These are phyloP conservation scores for Aquilaria sinensis DNA, from an alignment of 345 rosid species.

Conservation along the genomic window DNA sequence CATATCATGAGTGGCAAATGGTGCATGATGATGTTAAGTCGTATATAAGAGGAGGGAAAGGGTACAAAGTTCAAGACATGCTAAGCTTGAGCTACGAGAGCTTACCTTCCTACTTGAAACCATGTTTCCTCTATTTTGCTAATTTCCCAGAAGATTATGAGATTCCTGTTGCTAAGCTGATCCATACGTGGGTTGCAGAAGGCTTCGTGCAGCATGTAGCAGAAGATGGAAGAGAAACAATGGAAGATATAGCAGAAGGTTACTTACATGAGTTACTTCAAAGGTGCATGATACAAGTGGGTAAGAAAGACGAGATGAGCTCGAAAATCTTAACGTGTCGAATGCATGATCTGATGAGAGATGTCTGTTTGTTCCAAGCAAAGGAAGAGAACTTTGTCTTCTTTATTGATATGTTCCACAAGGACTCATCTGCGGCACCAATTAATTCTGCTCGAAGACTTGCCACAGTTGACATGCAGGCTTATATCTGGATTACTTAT, in stretches of 20 bases:
- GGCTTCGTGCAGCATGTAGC: not conserved
- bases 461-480: constrained; percentile 9
- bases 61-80: not conserved
- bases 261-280: constrained; percentile 20
- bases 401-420: constrained; percentile 5
- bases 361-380: constrained; percentile 17
- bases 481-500: too few relatives aligned
- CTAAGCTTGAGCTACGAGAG: constrained; percentile 27
- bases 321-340: constrained; percentile 14
- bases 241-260: constrained; percentile 22
- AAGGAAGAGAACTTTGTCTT: constrained; percentile 15
- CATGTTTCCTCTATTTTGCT: constrained; percentile 28
- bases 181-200: constrained; percentile 19
- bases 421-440: not conserved
- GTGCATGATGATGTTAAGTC: constrained; percentile 10
- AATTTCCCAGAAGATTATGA: constrained; percentile 8
- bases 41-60: constrained; percentile 7
- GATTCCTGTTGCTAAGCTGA: constrained; percentile 17
- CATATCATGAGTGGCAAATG: not conserved
- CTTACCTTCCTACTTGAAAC: constrained; percentile 24
- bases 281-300: constrained; percentile 35
- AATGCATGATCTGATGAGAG: constrained; percentile 19
- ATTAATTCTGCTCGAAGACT: constrained; percentile 22
- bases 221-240: constrained; percentile 3
- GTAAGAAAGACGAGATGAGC: not conserved